Conservation (phyloP, 116 monocot genomes). For the Phalaenopsis hybrid region DNA sequence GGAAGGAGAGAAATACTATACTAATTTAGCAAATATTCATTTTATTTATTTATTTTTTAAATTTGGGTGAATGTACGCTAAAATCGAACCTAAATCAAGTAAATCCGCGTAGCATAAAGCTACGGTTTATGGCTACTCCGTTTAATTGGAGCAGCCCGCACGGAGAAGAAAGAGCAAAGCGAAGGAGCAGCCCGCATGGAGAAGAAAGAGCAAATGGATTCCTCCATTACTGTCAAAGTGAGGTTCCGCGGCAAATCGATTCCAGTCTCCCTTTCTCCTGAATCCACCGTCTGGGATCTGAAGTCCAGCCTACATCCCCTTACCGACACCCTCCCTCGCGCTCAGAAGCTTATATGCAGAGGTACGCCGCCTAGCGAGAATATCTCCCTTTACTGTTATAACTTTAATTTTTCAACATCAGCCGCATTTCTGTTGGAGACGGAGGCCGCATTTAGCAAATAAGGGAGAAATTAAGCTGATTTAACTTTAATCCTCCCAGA, state of each 20-base stretch:
- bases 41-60: no score
- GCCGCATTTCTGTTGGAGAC: background rate
- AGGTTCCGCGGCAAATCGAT: conserved; percentile 74
- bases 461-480: no score
- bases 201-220: background rate
- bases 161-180: conserved; percentile 11
- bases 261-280: conserved; percentile 35
- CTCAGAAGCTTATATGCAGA: conserved; percentile 93
- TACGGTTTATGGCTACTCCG: background rate
- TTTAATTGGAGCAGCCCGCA: background rate
- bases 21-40: no score
- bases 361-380: conserved; percentile 21
- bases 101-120: no score
- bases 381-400: background rate
- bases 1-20: no score
- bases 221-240: conserved; percentile 48
- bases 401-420: background rate
- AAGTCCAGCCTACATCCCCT: conserved; percentile 75
- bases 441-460: background rate
- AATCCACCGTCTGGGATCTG: conserved; percentile 46
- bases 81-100: no score
- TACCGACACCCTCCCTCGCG: conserved; percentile 86
- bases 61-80: no score
- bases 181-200: background rate
- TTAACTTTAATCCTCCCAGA: no score